Percentiles rank a stretch among this genome's conserved stretches.
Conservation (phyloP, 148 eudicot species). For the Tetragonia tetragonoides region DNA sequence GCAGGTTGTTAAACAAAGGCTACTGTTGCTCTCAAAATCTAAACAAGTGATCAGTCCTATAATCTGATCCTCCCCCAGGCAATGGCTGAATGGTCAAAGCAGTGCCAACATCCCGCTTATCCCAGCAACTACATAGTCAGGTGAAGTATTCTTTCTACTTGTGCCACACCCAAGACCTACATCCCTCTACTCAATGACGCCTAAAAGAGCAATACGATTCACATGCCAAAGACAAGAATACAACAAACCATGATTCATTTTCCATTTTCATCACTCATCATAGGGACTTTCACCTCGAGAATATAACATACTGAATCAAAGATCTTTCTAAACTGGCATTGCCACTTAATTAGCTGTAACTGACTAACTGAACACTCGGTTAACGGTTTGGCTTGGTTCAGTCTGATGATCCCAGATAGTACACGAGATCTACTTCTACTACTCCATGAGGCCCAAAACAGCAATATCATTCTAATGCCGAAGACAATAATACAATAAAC, state of each 20-base stretch:
- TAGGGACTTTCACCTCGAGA: not conserved
- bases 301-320: not conserved
- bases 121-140: not conserved
- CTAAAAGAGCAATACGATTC: not conserved
- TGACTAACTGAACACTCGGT: not conserved
- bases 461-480: no score
- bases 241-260: not conserved
- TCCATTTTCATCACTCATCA: no score
- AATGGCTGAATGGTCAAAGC: no score
- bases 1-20: no score
- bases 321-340: not conserved
- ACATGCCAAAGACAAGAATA: not conserved
- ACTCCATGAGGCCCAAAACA: no score
- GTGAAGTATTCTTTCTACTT: not conserved
- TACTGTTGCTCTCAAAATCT: no score
- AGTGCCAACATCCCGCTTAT: not conserved
- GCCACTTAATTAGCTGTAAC: not conserved
- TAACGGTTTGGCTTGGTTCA: not conserved
- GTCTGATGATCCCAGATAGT: not conserved
- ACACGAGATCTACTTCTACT: no score
- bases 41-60: no score
- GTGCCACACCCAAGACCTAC: not conserved
- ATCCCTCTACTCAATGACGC: not conserved
- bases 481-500: no score
- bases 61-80: no score